Evolutionary conservation across 2,329 filamentous ascomycete genomes (phyloP).

Genomic region (Colletotrichum simmondsii): DNA sequence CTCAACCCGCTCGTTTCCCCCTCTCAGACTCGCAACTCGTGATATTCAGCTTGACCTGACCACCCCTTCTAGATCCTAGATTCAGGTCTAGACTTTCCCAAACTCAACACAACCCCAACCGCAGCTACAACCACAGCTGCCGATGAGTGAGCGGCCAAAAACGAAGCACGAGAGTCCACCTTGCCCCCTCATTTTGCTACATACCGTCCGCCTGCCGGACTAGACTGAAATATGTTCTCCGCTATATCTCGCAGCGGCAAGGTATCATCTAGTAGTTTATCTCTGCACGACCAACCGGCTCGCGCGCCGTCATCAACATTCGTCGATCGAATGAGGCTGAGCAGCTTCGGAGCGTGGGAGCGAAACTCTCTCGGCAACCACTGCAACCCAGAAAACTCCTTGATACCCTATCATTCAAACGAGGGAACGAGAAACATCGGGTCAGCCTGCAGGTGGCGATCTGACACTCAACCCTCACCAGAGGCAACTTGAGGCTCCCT

Average conservation of each 20-base stretch:
- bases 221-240: neutral
- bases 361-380: constrained; percentile 30
- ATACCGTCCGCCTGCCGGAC: too few relatives aligned
- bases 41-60: neutral
- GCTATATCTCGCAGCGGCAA: neutral
- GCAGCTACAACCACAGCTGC: neutral
- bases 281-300: constrained; percentile 1
- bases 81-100: neutral
- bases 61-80: neutral
- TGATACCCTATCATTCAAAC: neutral
- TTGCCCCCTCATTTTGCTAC: neutral
- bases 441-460: constrained; percentile 15
- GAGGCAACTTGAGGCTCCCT: neutral
- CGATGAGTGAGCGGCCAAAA: neutral
- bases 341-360: constrained; percentile 8
- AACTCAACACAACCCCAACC: neutral
- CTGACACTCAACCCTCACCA: neutral
- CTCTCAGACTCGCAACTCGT: neutral
- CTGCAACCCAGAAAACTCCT: neutral
- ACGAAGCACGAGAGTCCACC: neutral
- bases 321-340: constrained; percentile 26
- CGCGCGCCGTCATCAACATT: neutral
- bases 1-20: neutral
- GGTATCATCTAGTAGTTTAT: neutral
- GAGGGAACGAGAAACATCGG: constrained; percentile 8